Evolutionary conservation across 441 rosid species (phyloP), one percentile per base, ranked within the genome.

Genomic region (Pelargonium citronellum): DNA sequence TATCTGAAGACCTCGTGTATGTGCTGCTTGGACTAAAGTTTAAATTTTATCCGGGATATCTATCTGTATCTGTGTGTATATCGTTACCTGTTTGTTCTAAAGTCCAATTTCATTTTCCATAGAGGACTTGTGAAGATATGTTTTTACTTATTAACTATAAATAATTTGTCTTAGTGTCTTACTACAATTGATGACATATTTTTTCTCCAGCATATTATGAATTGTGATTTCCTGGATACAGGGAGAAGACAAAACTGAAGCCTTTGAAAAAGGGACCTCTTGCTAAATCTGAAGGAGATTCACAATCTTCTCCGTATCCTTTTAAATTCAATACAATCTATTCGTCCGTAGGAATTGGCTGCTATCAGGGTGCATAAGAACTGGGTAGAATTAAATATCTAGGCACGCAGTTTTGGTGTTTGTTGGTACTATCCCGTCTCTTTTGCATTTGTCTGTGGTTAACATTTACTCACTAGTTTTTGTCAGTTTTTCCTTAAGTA

Each of bases 261-360:
- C 78, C 86, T 79, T 76, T 82, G 78, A 88, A 83, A 80, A 88
- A 86, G 67, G 95, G 67, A 68, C 75, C 82, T 44, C 66, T 67
- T 69, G 81, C 69, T 76, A 83, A 83, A 77, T 84, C 82, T 75
- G 98, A 88, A 76, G 87, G 69, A 69, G 93, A 87, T 49, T 34
- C 82, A 66, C 80, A 86, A 74, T 80, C 94, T 76, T 71, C 85
- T 71, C 71, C 63, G 96, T 95, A 95, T 90, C 90, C 87, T 79
- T 80, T 77, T 71, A 46, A 46, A 66, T 76, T 71, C 67, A 68
- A 10, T 80, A 30, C 20, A 64, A 43, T 67, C 73, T 30, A 57
- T 74, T 3, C 37, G 12, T 61, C 71, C 51, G 47, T 37, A 5
- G 67, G 60, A 37, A 64, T 17, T 30, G 20, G 12, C 58, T 58